These are phyloP conservation scores for Penicillium sp. DNA, from an alignment of 2,329 filamentous ascomycete species.

Conservation along the genomic window DNA sequence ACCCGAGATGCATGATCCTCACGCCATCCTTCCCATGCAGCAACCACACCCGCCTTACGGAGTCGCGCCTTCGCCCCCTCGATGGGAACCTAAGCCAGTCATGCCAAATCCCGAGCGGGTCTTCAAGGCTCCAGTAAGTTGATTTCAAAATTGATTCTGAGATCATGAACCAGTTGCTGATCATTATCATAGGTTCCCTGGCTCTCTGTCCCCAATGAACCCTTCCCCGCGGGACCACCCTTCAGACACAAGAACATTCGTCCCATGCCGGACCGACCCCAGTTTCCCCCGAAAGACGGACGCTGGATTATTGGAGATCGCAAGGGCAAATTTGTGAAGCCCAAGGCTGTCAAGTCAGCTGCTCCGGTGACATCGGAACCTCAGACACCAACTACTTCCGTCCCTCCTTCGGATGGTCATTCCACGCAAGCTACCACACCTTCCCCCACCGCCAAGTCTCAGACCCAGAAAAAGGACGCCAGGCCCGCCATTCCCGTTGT, in stretches of 20 bases:
- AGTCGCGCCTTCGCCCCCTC: conserved; percentile 40
- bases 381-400: conserved; percentile 64
- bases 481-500: conserved; percentile 54
- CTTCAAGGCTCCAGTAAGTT: conserved; percentile 57
- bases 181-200: conserved; percentile 58
- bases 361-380: conserved; percentile 48
- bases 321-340: conserved; percentile 24
- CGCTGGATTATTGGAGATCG: conserved; percentile 32
- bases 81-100: conserved; percentile 32
- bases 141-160: neutral
- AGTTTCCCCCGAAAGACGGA: conserved; percentile 58
- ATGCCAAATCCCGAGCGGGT: conserved; percentile 39
- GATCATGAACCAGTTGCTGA: conserved; percentile 18
- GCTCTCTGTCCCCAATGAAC: conserved; percentile 61
- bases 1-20: conserved; percentile 38
- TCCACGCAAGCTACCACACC: conserved; percentile 63
- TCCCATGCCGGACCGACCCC: conserved; percentile 48
- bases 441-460: conserved; percentile 54
- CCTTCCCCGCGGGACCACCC: conserved; percentile 60
- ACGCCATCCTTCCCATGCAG: conserved; percentile 33
- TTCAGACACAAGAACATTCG: conserved; percentile 53
- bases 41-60: conserved; percentile 40
- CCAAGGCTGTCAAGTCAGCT: conserved; percentile 27
- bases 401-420: conserved; percentile 63
- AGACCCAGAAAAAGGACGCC: conserved; percentile 40